Base-by-base conservation (phyloP, 805 yeast species). In the Lipomyces starkeyi region DNA sequence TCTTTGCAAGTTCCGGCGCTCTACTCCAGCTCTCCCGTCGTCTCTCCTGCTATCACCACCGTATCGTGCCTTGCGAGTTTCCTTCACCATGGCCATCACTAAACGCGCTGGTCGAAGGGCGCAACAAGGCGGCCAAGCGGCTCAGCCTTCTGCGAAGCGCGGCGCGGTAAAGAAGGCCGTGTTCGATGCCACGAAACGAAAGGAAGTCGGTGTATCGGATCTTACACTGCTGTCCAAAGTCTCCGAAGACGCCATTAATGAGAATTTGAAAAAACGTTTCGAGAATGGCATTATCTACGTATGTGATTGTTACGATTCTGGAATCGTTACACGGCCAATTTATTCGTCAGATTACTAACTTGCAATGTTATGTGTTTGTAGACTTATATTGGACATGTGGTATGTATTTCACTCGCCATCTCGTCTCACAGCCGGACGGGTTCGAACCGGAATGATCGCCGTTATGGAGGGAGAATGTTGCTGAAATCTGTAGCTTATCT, bases 191-290 rank as follows among this genome's bases (percentile, higher is more conserved):
- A 82, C 87, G 63, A 93, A 93, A 81, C 91, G 91, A 84, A 91
- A 93, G 78, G 98, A 95, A 79, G 98, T 95, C n/a, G 99, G 99
- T 63, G 98, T 95, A 8, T 89, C 97, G 56, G 99, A 95, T 79
- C 83, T 95, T 76, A 95, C 99, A 0, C 81, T 95, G 63, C 83
- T 95, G 69, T 89, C 97, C 34, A 90, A 89, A 69, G 94, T 95
- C 75, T 85, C 95, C 58, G 98, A 95, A 78, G 97, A 92, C 67
- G 85, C 97, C 55, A 95, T 95, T 81, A 92, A 93, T 76, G 97
- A 93, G 22, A 95, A 95, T 79, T 82, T 95, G 73, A 87, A 91
- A 76, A 91, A 92, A 77, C 83, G 99, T 69, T 95, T 95, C 78
- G 86, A 89, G 80, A 93, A 93, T 76, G 95, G 91, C 32, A 84